Percentiles rank a stretch among this genome's conserved stretches.
These are phyloP conservation scores for Taphrina betulina DNA, from an alignment of 1,139 yeast species.

Conservation along the genomic window DNA sequence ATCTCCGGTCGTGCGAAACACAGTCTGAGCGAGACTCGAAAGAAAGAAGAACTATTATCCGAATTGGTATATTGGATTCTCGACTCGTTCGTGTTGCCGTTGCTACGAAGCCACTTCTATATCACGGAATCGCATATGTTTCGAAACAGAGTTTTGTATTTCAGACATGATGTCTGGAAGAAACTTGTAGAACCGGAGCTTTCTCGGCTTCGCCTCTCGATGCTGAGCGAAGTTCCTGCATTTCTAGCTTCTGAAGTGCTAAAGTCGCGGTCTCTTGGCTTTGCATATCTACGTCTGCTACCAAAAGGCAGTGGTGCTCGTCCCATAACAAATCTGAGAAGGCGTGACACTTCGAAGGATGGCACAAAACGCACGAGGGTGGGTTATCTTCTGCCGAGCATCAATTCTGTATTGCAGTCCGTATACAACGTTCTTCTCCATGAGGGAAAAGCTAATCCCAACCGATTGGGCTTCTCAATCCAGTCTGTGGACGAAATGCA, in stretches of 20 bases:
- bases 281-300: constrained; percentile 40
- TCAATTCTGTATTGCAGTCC: constrained; percentile 31
- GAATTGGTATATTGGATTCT: constrained; percentile 63
- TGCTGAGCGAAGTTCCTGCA: constrained; percentile 37
- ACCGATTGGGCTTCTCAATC: constrained; percentile 37
- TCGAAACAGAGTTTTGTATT: constrained; percentile 49
- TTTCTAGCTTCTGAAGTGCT: constrained; percentile 9
- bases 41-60: constrained; percentile 43
- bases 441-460: constrained; percentile 40
- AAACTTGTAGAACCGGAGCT: constrained; percentile 44
- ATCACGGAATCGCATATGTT: constrained; percentile 58
- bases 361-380: neutral
- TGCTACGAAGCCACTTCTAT: constrained; percentile 62
- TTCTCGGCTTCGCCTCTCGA: constrained; percentile 35
- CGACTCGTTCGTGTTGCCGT: constrained; percentile 49
- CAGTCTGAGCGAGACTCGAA: constrained; percentile 38
- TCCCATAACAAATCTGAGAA: constrained; percentile 41
- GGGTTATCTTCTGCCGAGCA: constrained; percentile 21
- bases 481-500: constrained; percentile 28
- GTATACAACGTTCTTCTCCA: constrained; percentile 26
- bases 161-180: constrained; percentile 63
- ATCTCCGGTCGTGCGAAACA: constrained; percentile 29
- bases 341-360: constrained; percentile 22
- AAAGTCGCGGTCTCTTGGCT: constrained; percentile 36
- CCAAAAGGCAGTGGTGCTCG: constrained; percentile 42